Evolutionary conservation across 179 eudicot genomes (phyloP).

Genomic region (Sideroxylon spinosum): DNA sequence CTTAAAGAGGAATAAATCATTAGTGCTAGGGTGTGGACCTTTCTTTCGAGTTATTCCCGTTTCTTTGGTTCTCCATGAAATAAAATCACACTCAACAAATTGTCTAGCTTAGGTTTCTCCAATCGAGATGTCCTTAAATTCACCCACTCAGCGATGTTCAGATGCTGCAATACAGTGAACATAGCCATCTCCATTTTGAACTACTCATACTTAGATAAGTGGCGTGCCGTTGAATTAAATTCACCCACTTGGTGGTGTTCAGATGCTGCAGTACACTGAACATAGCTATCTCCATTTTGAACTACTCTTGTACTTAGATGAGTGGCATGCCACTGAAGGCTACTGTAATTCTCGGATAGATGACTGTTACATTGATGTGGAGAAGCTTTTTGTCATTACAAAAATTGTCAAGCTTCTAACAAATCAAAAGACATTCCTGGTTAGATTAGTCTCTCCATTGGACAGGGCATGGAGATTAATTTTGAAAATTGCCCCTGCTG

Average conservation of each 20-base stretch:
- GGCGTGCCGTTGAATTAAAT: no score
- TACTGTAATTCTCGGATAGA: neutral
- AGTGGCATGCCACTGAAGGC: neutral
- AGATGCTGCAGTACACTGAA: constrained; percentile 7
- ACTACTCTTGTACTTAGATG: neutral
- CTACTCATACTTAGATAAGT: no score
- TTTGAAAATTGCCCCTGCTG: neutral
- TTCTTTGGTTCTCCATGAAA: neutral
- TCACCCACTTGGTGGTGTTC: neutral
- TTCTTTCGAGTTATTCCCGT: neutral
- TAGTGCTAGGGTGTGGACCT: neutral
- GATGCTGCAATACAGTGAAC: constrained; percentile 9
- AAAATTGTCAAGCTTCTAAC: neutral
- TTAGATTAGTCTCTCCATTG: constrained; percentile 3
- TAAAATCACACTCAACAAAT: neutral
- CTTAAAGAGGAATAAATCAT: neutral
- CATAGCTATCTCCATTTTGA: neutral
- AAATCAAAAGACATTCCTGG: neutral
- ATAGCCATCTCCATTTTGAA: neutral
- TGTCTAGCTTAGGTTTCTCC: constrained; percentile 9
- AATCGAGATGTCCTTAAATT: neutral
- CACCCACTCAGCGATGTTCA: neutral
- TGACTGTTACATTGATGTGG: neutral
- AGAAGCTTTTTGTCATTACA: neutral
- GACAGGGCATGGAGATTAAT: constrained; percentile 3